Base-by-base conservation (phyloP, 1,139 yeast species). In the Zhuliangozyma blackwelliae region DNA sequence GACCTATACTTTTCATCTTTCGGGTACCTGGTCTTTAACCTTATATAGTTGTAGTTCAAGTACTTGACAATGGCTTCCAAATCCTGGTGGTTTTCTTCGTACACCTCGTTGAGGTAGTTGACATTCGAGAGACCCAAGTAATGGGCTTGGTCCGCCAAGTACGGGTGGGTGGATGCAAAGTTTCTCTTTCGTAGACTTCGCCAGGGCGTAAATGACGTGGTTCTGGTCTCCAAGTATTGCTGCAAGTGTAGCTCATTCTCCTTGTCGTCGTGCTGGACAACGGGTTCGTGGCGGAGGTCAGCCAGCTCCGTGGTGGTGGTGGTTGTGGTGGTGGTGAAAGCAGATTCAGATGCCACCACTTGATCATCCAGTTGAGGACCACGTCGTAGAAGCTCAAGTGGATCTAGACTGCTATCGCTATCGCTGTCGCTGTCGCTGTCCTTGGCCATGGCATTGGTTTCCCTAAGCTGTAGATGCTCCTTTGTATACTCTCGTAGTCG, bases 81-180 rank as follows among this genome's bases (percentile, higher is more conserved):
- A 35, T 68, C 64, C 13, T 47, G 58, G 19, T 59, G 61, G 29
- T 53, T 54, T 11, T 61, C 64, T 33, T 58, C 61, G 44, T 65
- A 69, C 32, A 70, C 44, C 28, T 65, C 67, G 47, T 70, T 68
- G 40, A 70, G 52, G 36, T 62, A 59, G 25, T 59, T 61, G 3
- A 58, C 50, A 32, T 61, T 55, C 8, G 71, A 57, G 9, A 71
- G 51, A 1, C 71, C 75, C 33, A 71, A 52, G 55, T 69, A 70
- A 41, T 67, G 71, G 3, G 73, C 74, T 42, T 68, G 73, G 43
- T 71, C 77, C 3, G 74, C 70, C 19, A 71, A 46, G 43, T 71
- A 71, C 0, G 77, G 77, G 48, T 69, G 74, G 2, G 73, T 61
- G 48, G 72, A 65, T 2, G 75, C 64, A 45, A 71, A 71, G 33